phyloP scores from a whole-genome alignment of 495 filamentous ascomycete species.

The Lophiostoma macrostomum region DNA sequence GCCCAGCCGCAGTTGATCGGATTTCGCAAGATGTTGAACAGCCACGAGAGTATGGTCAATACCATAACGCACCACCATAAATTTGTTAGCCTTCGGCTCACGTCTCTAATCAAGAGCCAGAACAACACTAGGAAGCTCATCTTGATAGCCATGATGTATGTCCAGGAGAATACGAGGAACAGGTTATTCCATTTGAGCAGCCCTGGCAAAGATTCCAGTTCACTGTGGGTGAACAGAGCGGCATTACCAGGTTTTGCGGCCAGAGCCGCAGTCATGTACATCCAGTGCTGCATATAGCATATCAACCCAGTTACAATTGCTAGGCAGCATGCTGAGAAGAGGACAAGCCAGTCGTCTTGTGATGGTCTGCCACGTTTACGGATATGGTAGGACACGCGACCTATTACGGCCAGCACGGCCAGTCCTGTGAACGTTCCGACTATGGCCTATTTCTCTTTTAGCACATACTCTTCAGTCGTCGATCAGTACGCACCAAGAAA shows the following conservation, averaged over 20 bases:
- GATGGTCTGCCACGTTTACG: background rate
- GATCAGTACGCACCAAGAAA: background rate
- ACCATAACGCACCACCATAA: slow-evolving; percentile 2
- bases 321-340: background rate
- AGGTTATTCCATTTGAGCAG: background rate
- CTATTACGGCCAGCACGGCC: background rate
- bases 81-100: background rate
- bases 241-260: background rate
- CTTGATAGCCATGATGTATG: background rate
- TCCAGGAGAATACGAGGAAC: slow-evolving; percentile 1
- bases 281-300: background rate
- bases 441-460: background rate
- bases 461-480: background rate
- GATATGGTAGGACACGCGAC: background rate
- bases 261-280: background rate
- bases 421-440: background rate
- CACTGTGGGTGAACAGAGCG: background rate
- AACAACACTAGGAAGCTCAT: slow-evolving; percentile 1
- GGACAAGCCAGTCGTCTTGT: background rate
- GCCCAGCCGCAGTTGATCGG: background rate
- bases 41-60: background rate
- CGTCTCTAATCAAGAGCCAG: background rate
- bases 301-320: background rate
- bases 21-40: background rate
- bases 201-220: background rate